A percentile compares a stretch with the other conserved stretches of the same genome.
Evolutionary conservation across 495 filamentous ascomycete genomes (phyloP).

Genomic region (Neurospora sp.): DNA sequence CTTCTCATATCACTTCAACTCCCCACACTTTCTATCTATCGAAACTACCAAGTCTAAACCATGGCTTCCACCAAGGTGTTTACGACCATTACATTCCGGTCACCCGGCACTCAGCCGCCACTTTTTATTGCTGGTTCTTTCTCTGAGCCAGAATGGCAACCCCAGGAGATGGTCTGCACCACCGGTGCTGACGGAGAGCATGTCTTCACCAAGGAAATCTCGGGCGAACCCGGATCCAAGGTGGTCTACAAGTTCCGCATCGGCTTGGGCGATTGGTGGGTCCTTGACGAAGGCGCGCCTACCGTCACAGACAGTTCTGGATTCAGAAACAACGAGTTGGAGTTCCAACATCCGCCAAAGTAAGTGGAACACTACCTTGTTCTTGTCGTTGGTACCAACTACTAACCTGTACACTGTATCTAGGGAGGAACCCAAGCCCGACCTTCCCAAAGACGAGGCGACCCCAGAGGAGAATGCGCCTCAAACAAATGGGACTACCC

Average conservation of each 20-base stretch:
- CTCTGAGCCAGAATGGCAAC: slow-evolving; percentile 52
- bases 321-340: slow-evolving; percentile 49
- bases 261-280: slow-evolving; percentile 54
- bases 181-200: slow-evolving; percentile 31
- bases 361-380: neutral
- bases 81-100: slow-evolving; percentile 48
- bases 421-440: neutral
- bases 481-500: neutral
- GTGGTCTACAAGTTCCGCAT: slow-evolving; percentile 65
- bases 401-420: too few relatives aligned
- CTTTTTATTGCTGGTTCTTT: slow-evolving; percentile 58
- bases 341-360: slow-evolving; percentile 20
- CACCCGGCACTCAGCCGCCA: slow-evolving; percentile 46
- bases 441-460: neutral
- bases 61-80: slow-evolving; percentile 30
- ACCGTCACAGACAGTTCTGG: slow-evolving; percentile 46
- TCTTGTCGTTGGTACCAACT: neutral
- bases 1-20: neutral
- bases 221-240: slow-evolving; percentile 32
- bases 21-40: neutral
- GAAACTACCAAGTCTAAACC: slow-evolving; percentile 6
- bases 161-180: slow-evolving; percentile 46
- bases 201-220: slow-evolving; percentile 36
- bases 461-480: neutral
- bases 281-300: slow-evolving; percentile 43